Conservation (phyloP, 169 alveolate genomes). For the Cryptosporidium sp. region DNA sequence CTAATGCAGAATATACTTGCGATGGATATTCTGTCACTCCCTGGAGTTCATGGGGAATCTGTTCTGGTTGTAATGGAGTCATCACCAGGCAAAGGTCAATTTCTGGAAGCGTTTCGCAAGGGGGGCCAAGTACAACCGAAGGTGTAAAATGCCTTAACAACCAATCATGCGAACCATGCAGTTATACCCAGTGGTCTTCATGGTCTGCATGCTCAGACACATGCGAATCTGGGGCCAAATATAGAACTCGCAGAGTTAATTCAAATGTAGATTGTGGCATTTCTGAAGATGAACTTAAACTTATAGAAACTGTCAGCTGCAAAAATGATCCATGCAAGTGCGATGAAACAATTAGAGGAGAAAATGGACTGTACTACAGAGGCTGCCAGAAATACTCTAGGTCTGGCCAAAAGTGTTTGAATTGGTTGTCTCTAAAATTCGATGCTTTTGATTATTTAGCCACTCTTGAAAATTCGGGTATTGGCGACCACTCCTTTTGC, state of each 20-base stretch:
- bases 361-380: slow-evolving; percentile 60
- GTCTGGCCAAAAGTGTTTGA: slow-evolving; percentile 62
- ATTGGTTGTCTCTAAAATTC: slow-evolving; percentile 26
- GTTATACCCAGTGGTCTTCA: slow-evolving; percentile 30
- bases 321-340: slow-evolving; percentile 20
- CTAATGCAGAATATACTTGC: neutral
- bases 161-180: slow-evolving; percentile 50
- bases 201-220: slow-evolving; percentile 53
- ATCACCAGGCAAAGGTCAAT: slow-evolving; percentile 16
- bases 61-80: slow-evolving; percentile 31
- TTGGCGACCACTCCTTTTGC: slow-evolving; percentile 52
- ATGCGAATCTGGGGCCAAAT: slow-evolving; percentile 55
- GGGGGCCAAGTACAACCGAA: neutral
- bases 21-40: slow-evolving; percentile 6
- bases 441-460: slow-evolving; percentile 72
- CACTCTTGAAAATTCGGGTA: slow-evolving; percentile 70
- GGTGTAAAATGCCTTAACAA: slow-evolving; percentile 22
- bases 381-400: slow-evolving; percentile 69
- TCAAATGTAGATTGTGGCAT: slow-evolving; percentile 25
- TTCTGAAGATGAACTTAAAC: neutral
- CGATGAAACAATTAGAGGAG: slow-evolving; percentile 23
- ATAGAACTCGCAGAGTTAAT: slow-evolving; percentile 42
- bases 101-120: neutral
- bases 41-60: slow-evolving; percentile 55
- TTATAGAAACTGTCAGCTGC: slow-evolving; percentile 9